Conservation (phyloP, 768 basidiomycete genomes). For the Serpula lacrymans region DNA sequence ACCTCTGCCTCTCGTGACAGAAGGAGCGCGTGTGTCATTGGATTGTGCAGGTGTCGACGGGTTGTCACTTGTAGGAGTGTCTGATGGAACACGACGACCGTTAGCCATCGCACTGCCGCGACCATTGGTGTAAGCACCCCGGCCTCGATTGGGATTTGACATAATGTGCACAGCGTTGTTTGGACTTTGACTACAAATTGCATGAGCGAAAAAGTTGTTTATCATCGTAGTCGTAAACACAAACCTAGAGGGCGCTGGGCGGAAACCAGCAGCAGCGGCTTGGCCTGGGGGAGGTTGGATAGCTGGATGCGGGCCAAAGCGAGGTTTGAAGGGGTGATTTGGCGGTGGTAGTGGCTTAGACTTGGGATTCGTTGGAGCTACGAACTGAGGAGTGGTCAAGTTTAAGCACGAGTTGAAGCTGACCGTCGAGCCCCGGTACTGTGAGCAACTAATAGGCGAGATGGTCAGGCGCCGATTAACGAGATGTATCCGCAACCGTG, state of each 20-base stretch:
- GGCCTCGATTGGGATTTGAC: slow-evolving; percentile 68
- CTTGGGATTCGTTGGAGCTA: slow-evolving; percentile 67
- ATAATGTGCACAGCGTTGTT: slow-evolving; percentile 61
- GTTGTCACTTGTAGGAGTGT: no score
- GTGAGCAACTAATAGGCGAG: slow-evolving; percentile 93
- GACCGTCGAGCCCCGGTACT: slow-evolving; percentile 88
- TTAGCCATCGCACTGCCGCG: no score
- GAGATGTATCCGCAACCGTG: no score
- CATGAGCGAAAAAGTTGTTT: not conserved
- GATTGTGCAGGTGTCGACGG: no score
- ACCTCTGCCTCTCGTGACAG: no score
- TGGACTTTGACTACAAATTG: slow-evolving; percentile 10
- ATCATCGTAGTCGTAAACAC: not conserved
- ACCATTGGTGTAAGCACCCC: no score
- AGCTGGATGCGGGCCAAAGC: slow-evolving; percentile 61
- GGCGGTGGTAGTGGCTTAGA: slow-evolving; percentile 45
- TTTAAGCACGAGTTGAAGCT: slow-evolving; percentile 89
- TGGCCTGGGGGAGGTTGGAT: slow-evolving; percentile 56
- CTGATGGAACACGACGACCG: no score
- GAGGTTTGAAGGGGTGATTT: slow-evolving; percentile 58
- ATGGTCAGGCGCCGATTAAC: no score
- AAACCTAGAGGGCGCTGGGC: slow-evolving; percentile 41
- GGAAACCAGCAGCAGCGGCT: slow-evolving; percentile 58
- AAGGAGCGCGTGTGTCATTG: no score
- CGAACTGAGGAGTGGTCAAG: slow-evolving; percentile 80